Base-by-base conservation (phyloP, 2,329 filamentous ascomycete species). In the Pestalotiopsis sp. region DNA sequence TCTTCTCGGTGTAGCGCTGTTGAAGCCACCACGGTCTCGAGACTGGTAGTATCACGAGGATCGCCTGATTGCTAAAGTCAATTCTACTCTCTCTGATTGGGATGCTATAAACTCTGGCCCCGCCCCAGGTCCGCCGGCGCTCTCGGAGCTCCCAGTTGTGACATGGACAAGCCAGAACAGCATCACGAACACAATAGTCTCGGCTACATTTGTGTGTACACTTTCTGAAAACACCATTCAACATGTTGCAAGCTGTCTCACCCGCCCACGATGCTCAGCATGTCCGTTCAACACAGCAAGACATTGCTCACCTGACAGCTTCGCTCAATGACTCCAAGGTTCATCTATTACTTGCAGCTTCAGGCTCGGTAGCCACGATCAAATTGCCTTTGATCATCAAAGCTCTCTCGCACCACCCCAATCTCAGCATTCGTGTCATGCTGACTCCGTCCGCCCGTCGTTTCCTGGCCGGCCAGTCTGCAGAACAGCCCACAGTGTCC, bases 331-430 rank as follows among this genome's bases (percentile, higher is more conserved):
- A 90, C 74, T 78, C 79, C 20, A 89, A 88, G 75, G 80, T 80
- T 13, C 90, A 92, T 76, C 82, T 92, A 65, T 84, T 94, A 17
- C 84, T 93, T 57, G 89, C 88, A 49, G 89, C 89, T 52, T 90
- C 87, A 40, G 91, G 91, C 60, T 91, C 89, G 0, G 93, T 97
- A n/a, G 95, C 95, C 14, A 94, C 93, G 6, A 97, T 97, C 76
- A 98, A 98, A 78, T 83, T 94, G 2, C 90, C 90, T 1, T 83
- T 87, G 52, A 93, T 95, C 72, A 84, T 92, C 69, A 75, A 81
- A 20, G 85, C 89, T 1, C 86, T 95, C 4, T 84, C 81, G 17
- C 59, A 72, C 57, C 73, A 77, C 59, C 85, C 73, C 75, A 78
- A 72, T 62, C 84, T 98, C 68, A 94, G 93, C 11, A 94, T 98